Conservation (phyloP, 139 green algal species). For the Micromonas commoda region DNA sequence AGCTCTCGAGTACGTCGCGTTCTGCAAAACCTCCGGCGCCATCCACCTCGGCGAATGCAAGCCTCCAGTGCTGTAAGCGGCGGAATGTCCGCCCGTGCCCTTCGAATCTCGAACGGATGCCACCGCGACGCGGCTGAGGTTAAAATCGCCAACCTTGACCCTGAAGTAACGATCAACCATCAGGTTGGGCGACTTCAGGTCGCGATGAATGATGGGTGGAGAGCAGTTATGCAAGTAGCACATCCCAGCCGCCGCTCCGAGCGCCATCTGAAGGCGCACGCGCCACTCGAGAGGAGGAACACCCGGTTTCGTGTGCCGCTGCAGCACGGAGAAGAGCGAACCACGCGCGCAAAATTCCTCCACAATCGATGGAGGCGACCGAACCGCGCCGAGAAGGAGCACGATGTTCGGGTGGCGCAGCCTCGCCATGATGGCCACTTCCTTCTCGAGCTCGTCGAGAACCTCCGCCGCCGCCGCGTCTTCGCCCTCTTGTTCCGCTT, state of each 20-base stretch:
- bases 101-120: no score
- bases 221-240: constrained; percentile 69
- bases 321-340: constrained; percentile 56
- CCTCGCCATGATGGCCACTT: constrained; percentile 59
- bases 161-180: constrained; percentile 81
- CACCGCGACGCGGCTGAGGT: constrained; percentile 51
- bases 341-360: constrained; percentile 58
- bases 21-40: constrained; percentile 54
- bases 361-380: constrained; percentile 54
- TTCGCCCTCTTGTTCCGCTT: constrained; percentile 30
- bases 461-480: constrained; percentile 41
- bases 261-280: constrained; percentile 63
- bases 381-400: constrained; percentile 23
- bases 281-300: constrained; percentile 12
- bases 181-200: constrained; percentile 64
- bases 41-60: constrained; percentile 88
- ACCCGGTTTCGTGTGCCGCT: constrained; percentile 30
- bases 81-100: constrained; percentile 40
- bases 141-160: constrained; percentile 89
- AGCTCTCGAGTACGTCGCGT: constrained; percentile 64
- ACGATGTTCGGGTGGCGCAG: constrained; percentile 50
- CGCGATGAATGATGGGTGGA: constrained; percentile 70
- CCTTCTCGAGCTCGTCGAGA: constrained; percentile 30
- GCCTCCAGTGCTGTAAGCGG: constrained; percentile 27
- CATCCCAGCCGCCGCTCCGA: constrained; percentile 59